Evolutionary conservation across 176 grass and related monocot species (phyloP).

Genomic region (Lolium rigidum): DNA sequence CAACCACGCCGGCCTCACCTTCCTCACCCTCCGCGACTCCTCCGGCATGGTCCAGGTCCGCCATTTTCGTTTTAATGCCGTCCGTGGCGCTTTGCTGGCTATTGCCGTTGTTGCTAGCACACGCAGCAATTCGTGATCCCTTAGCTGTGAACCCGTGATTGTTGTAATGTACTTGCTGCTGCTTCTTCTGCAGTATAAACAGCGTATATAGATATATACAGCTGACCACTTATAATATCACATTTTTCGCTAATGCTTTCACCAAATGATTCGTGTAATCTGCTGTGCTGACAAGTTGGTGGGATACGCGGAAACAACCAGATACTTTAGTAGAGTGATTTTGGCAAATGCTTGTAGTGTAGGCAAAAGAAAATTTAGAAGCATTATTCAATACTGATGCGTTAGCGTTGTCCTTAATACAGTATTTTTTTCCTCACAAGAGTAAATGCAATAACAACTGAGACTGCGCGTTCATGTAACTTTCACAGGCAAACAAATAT

Average conservation of each 20-base stretch:
- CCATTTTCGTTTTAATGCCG: neutral
- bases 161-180: neutral
- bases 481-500: neutral
- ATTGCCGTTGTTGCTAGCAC: neutral
- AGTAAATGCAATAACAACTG: neutral
- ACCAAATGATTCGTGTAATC: neutral
- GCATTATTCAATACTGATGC: neutral
- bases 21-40: conserved; percentile 77
- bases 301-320: neutral
- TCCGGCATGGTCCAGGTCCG: conserved; percentile 85
- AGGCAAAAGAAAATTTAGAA: neutral
- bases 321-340: neutral
- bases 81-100: neutral
- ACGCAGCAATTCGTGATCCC: neutral
- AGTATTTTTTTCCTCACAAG: neutral
- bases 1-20: conserved; percentile 81
- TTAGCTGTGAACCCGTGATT: neutral
- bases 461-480: neutral
- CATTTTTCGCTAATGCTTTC: neutral
- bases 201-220: neutral
- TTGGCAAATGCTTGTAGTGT: neutral
- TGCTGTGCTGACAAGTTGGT: neutral
- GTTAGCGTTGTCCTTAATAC: neutral
- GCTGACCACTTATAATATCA: neutral
- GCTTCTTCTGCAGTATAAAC: neutral